phyloP scores from a whole-genome alignment of 306 rosid genomes.

The Mucuna pruriens region DNA sequence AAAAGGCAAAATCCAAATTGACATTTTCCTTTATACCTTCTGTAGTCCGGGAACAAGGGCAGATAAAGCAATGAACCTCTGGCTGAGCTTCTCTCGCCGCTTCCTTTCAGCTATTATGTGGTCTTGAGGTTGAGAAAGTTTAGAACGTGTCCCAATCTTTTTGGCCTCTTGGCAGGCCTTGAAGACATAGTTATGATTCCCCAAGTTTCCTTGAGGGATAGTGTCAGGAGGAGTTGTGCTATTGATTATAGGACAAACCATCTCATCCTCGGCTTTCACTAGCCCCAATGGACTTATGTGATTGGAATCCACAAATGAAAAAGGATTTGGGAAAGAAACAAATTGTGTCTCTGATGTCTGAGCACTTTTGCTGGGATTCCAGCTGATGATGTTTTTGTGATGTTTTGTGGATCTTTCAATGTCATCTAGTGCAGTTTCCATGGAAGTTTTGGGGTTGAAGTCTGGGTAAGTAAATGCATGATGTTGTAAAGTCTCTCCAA shows the following conservation, averaged over 20 bases:
- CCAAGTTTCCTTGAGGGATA: slow-evolving; percentile 52
- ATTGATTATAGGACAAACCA: slow-evolving; percentile 38
- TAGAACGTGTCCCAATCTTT: slow-evolving; percentile 44
- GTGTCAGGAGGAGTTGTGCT: slow-evolving; percentile 48
- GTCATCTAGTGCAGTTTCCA: slow-evolving; percentile 39
- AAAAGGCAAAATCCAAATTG: not conserved
- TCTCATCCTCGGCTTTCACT: slow-evolving; percentile 68
- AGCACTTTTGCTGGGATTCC: slow-evolving; percentile 49
- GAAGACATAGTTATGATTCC: slow-evolving; percentile 44
- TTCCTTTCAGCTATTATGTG: slow-evolving; percentile 88
- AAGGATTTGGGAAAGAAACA: slow-evolving; percentile 48
- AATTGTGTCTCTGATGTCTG: slow-evolving; percentile 48
- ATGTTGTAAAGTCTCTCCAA: slow-evolving; percentile 68
- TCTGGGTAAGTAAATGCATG: slow-evolving; percentile 49
- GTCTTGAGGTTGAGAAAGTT: slow-evolving; percentile 69
- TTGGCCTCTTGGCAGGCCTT: slow-evolving; percentile 49
- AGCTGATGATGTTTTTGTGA: slow-evolving; percentile 46
- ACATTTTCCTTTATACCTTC: slow-evolving; percentile 16
- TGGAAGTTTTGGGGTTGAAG: slow-evolving; percentile 46
- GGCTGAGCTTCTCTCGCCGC: slow-evolving; percentile 89
- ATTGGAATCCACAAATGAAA: slow-evolving; percentile 52
- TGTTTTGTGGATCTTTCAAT: slow-evolving; percentile 57
- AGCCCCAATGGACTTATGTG: slow-evolving; percentile 52
- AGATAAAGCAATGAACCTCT: slow-evolving; percentile 82
- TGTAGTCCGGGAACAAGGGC: slow-evolving; percentile 71